Percentiles rank a stretch among this genome's conserved stretches.
Evolutionary conservation across 164 flowering plant species (phyloP).

Genomic region (Sedum album): DNA sequence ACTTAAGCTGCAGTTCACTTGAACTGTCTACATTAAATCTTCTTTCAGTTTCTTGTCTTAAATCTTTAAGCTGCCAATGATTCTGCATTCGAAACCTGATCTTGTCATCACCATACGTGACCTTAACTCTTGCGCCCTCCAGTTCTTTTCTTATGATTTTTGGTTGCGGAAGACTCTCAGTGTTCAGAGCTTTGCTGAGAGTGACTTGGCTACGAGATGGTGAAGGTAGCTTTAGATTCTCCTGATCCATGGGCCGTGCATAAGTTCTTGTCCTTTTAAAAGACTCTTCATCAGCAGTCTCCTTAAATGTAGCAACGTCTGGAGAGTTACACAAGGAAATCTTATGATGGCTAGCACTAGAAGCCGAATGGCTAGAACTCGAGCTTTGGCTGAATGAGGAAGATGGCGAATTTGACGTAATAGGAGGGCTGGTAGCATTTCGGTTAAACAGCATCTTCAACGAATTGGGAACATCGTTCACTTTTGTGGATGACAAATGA

Average conservation of each 20-base stretch:
- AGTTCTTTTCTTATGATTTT: neutral
- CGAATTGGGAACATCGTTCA: slow-evolving; percentile 14
- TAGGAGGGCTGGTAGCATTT: slow-evolving; percentile 4
- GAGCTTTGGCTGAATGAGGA: slow-evolving; percentile 31
- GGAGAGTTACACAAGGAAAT: neutral
- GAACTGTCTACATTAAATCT: slow-evolving; percentile 23
- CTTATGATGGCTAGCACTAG: slow-evolving; percentile 19
- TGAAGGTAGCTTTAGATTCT: slow-evolving; percentile 11
- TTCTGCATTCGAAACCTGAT: slow-evolving; percentile 26
- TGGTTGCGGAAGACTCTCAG: slow-evolving; percentile 8
- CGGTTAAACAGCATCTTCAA: slow-evolving; percentile 11
- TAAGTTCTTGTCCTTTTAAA: slow-evolving; percentile 25
- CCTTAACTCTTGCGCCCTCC: too few relatives aligned
- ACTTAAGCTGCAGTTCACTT: slow-evolving; percentile 19
- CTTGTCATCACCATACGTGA: slow-evolving; percentile 29
- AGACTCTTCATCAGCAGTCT: slow-evolving; percentile 10
- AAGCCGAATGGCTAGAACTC: slow-evolving; percentile 28
- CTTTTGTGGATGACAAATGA: slow-evolving; percentile 14
- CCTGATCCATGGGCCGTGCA: slow-evolving; percentile 15
- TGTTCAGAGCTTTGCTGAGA: slow-evolving; percentile 12
- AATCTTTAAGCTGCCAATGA: slow-evolving; percentile 18
- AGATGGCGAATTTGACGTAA: slow-evolving; percentile 20
- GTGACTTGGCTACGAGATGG: slow-evolving; percentile 22
- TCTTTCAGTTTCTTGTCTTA: slow-evolving; percentile 22
- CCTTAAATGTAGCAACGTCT: neutral